A percentile compares a stretch with the other conserved stretches of the same genome.
phyloP scores from a whole-genome alignment of 2,329 filamentous ascomycete species.

The Sporothrix inflata region DNA sequence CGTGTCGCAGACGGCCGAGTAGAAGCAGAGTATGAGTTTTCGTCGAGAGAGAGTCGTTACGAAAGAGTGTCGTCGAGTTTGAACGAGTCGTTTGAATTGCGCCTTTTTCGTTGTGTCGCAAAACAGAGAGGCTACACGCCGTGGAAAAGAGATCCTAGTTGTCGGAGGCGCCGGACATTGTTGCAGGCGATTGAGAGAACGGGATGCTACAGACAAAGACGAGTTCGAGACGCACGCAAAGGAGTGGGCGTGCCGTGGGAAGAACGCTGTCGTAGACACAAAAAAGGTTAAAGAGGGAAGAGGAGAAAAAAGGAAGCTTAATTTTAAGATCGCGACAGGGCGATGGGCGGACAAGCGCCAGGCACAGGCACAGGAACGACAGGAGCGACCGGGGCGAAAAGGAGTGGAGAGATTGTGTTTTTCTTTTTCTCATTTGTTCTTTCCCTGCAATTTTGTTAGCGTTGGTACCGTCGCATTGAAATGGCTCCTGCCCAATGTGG shows the following conservation, averaged over 20 bases:
- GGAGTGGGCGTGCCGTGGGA: slow-evolving; percentile 10
- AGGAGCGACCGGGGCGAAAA: slow-evolving; percentile 11
- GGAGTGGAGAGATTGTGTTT: slow-evolving; percentile 17
- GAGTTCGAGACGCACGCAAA: slow-evolving; percentile 1
- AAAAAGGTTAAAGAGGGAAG: neutral
- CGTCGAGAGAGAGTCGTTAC: neutral
- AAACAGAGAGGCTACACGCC: neutral
- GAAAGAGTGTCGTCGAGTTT: neutral
- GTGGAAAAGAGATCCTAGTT: neutral
- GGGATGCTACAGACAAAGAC: neutral
- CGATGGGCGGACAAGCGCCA: neutral
- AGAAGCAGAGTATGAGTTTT: neutral
- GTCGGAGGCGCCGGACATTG: neutral
- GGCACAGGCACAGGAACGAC: neutral
- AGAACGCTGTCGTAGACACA: neutral
- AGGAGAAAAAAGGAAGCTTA: slow-evolving; percentile 4
- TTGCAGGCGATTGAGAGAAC: neutral
- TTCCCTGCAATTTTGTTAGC: slow-evolving; percentile 8
- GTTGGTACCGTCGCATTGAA: neutral
- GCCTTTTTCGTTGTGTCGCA: neutral
- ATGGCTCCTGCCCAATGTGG: neutral
- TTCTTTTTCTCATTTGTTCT: neutral
- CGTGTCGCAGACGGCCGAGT: neutral
- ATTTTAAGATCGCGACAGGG: slow-evolving; percentile 20
- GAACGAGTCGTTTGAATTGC: neutral